Conservation (phyloP, 768 basidiomycete species). For the Panus rudis region DNA sequence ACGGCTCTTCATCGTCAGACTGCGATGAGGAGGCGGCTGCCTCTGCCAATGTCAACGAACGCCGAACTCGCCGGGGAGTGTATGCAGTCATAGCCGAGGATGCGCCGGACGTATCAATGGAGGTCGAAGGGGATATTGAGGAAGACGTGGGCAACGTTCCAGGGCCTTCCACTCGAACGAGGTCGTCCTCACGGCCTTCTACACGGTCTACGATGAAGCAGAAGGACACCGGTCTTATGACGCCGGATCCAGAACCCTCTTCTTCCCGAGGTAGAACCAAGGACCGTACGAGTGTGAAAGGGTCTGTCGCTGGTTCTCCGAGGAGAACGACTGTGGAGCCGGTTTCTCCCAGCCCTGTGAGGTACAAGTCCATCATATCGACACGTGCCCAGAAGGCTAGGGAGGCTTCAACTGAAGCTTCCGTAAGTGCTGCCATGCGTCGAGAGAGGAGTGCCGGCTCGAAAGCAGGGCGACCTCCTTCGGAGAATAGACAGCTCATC, state of each 20-base stretch:
- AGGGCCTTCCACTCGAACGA: background rate
- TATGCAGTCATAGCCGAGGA: slow-evolving; percentile 62
- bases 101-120: slow-evolving; percentile 26
- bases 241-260: slow-evolving; percentile 20
- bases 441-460: slow-evolving; percentile 1
- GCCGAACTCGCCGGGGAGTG: slow-evolving; percentile 75
- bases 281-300: background rate
- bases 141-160: slow-evolving; percentile 21
- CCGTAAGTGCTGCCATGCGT: slow-evolving; percentile 12
- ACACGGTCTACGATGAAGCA: slow-evolving; percentile 10
- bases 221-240: slow-evolving; percentile 19
- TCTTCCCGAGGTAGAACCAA: slow-evolving; percentile 10
- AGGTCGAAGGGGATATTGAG: slow-evolving; percentile 46
- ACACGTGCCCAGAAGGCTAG: slow-evolving; percentile 50
- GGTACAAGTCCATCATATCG: slow-evolving; percentile 52
- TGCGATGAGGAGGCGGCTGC: slow-evolving; percentile 26
- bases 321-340: slow-evolving; percentile 7
- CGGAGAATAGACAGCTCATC: slow-evolving; percentile 30
- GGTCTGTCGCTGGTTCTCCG: slow-evolving; percentile 4
- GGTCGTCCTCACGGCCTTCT: background rate
- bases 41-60: slow-evolving; percentile 63
- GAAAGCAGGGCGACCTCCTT: slow-evolving; percentile 5
- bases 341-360: slow-evolving; percentile 4
- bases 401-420: slow-evolving; percentile 20
- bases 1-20: slow-evolving; percentile 16